Evolutionary conservation across 371 early-diverging fungal genomes (phyloP), one percentile per base, ranked within the genome.

Genomic region (Syncephalastrum monosporum): DNA sequence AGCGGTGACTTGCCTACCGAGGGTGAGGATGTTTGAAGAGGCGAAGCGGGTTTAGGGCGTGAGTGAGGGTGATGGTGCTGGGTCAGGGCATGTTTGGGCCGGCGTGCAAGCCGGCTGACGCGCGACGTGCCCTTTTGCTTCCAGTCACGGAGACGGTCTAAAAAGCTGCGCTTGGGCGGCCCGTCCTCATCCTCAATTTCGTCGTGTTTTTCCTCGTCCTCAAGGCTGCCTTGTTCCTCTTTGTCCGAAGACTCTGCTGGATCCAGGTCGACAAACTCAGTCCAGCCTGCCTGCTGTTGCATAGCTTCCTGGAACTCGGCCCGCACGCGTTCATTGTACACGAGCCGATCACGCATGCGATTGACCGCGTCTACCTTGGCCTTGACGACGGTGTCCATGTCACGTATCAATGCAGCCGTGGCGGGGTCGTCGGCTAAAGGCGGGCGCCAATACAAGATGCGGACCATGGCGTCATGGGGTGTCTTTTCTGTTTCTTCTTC

Each of bases 391-490:
- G 60, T 27, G 24, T 78, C 71, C 8, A 72, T 69, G 8, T 78
- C 73, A 6, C 59, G 56, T 12, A 78, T 69, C 12, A 78, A 23
- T 1, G 66, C 56, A 19, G 54, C 41, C 1, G 59, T 60, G 23
- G 58, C 49, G 0, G 66, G 48, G 58, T 80, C 81, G 14, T 73
- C 78, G 1, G 77, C 64, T 12, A 55, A 51, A 3, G 84, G 84
- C 0, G 81, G 71, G 45, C 77, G 70, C 81, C 82, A 84, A 14
- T 79, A 81, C 38, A 82, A 58, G 1, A 84, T 70, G 7, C 75
- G 71, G 3, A 82, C 75, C 51, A 84, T 84, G 16, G 75, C 77
- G 17, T 68, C 61, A 4, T 42, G 51, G 38, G 47, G 29, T 7
- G 15, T 47, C 44, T 33, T 42, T 15, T 49, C 50, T 42, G 44